Evolutionary conservation across 2,329 filamentous ascomycete species (phyloP), one percentile per base, ranked within the genome.

Genomic region (Aspergillus sp.): DNA sequence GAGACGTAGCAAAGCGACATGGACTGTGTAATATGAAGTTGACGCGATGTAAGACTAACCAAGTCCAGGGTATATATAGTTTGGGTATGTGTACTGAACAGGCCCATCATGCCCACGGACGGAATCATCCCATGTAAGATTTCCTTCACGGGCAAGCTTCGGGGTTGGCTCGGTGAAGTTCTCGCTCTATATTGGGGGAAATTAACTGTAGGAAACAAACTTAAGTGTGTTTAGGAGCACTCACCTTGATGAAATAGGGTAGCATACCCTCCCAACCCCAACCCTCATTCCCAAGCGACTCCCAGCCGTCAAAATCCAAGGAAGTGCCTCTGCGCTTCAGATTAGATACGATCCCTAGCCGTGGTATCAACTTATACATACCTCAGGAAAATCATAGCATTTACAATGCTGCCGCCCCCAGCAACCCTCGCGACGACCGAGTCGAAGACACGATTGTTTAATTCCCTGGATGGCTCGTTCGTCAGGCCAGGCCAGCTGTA

Each of bases 201-300:
- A n/a, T 0, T 5, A 34, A 6, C 34, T n/a, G 34, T 37, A 13
- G n/a, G 13, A n/a, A 37, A n/a, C 34, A 37, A 37, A 37, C 7
- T 3, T 37, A n/a, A 37, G 15, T n/a, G 7, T 37, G 2, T 37
- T 30, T 30, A 30, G 27, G 34, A n/a, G 13, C 34, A 20, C 46
- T 19, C 34, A 37, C 46, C 46, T 49, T 49, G 46, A 49, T 49
- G 24, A 51, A 51, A n/a, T 51, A 51, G 15, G 48, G 48, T 22
- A 51, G 37, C 12, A 51, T 24, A 13, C 20, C 48, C 17, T 41
- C 48, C 48, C 48, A 51, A 3, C 48, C 48, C 48, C 48, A 51
- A 24, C 34, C 46, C 12, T 37, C 46, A 13, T 49, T 49, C 9
- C 46, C 46, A 37, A 49, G 46, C 20, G 46, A 34, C 19, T 49